Evolutionary conservation across 1,284 basidiomycete species (phyloP), one percentile per base, ranked within the genome.

Genomic region (Malassezia arunalokei): DNA sequence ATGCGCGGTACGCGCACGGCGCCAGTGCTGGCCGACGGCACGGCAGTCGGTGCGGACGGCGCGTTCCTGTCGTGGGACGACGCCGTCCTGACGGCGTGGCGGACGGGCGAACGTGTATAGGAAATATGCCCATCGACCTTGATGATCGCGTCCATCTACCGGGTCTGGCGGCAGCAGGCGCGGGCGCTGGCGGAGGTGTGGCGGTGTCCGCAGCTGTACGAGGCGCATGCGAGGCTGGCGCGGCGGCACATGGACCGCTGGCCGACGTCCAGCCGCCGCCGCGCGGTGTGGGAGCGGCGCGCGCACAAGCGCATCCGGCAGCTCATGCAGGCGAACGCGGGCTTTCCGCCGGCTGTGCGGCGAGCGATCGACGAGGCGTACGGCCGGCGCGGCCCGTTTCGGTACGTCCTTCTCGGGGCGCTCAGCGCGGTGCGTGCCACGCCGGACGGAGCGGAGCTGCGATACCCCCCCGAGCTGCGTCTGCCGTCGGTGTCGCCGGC

Each of bases 61-160:
- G 75, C 80, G 57, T 91, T 87, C 68, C 76, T 89, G 43, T 81
- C 76, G 62, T 80, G 78, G 77, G 67, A 76, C 47, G 74, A 67
- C 24, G 73, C 74, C 4, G 45, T 49, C 15, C 45, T 58, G 3
- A 29, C 30, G 5, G 47, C 17, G 4, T 57, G 30, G 31, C 31
- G 27, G 38, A 20, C 15, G 14, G 27, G 40, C 27, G 27, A n/a
- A 15, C 33, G 28, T 35, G 11, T 24, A 24, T 24, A 24, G 20
- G 20, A 24, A 24, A 24, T 24, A 24, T 24, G 20, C 20, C 20
- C 4, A n/a, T 24, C 20, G 2, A 24, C 20, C 20, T 24, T 24
- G 20, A 24, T 24, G 20, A 24, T 24, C 20, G 20, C 20, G 20
- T 24, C 20, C 20, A 2, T 24, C 20, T 58, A 58, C 41, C 49